Evolutionary conservation across 495 filamentous ascomycete genomes (phyloP).

Genomic region (Penicillium riverlandense): DNA sequence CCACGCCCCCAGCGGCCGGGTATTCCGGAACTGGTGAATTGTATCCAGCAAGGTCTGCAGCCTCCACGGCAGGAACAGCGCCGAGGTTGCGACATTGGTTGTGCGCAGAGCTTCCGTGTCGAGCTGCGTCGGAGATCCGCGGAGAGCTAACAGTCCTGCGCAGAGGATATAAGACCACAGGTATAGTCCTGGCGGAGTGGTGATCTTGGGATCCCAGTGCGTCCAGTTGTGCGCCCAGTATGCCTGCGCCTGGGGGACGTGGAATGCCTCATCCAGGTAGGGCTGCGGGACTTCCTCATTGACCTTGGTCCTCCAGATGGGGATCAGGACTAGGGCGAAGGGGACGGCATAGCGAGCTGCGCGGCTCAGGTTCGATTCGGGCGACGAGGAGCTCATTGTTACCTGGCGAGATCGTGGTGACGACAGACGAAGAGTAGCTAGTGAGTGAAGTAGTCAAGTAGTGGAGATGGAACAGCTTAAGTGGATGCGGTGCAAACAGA

Average conservation of each 20-base stretch:
- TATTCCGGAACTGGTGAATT: constrained; percentile 31
- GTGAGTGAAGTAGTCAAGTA: neutral
- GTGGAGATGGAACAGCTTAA: neutral
- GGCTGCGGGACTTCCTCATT: constrained; percentile 58
- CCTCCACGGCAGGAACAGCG: constrained; percentile 35
- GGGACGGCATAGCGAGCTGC: constrained; percentile 37
- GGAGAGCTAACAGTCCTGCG: constrained; percentile 22
- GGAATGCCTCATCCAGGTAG: constrained; percentile 93
- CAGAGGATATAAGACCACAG: constrained; percentile 46
- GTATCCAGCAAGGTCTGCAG: constrained; percentile 33
- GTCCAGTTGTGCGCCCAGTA: constrained; percentile 72
- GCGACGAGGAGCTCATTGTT: constrained; percentile 26
- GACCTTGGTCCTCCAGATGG: constrained; percentile 33
- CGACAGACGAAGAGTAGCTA: neutral
- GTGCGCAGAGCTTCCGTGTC: constrained; percentile 29
- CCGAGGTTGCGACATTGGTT: constrained; percentile 31
- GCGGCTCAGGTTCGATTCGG: constrained; percentile 30
- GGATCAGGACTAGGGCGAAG: constrained; percentile 32
- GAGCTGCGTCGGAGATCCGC: constrained; percentile 33
- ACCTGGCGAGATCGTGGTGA: neutral
- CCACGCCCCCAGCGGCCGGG: constrained; percentile 29
- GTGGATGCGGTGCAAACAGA: constrained; percentile 22
- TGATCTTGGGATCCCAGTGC: constrained; percentile 93
- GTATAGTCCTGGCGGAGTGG: constrained; percentile 87
- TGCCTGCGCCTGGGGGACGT: constrained; percentile 81